Percentiles rank a stretch among this genome's conserved stretches.
These are phyloP conservation scores for Linnemannia hyalina DNA, from an alignment of 192 early-diverging fungal species.

Conservation along the genomic window DNA sequence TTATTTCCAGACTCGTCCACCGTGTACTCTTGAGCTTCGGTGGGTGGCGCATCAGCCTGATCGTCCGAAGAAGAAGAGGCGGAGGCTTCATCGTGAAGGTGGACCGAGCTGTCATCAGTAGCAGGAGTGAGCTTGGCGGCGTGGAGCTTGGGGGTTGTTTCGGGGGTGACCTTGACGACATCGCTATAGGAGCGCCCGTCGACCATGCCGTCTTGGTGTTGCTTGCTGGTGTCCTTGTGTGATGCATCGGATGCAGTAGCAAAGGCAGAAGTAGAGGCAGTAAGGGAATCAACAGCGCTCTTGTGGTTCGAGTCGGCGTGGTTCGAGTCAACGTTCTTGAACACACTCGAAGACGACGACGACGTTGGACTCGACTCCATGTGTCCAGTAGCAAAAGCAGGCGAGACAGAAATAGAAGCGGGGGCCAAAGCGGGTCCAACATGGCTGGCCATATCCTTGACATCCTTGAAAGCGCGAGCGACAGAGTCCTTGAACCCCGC, in stretches of 20 bases:
- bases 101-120: neutral
- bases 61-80: neutral
- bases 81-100: neutral
- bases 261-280: neutral
- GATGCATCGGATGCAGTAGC: neutral
- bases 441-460: slow-evolving; percentile 13
- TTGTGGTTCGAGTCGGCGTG: neutral
- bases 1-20: slow-evolving; percentile 29
- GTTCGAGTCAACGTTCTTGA: neutral
- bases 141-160: neutral
- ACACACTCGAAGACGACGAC: neutral
- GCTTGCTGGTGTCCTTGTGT: neutral
- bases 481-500: slow-evolving; percentile 4
- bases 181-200: slow-evolving; percentile 4
- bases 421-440: neutral
- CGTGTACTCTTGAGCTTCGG: slow-evolving; percentile 11
- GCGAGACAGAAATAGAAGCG: neutral
- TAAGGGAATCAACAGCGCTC: neutral
- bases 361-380: neutral
- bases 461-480: slow-evolving; percentile 1
- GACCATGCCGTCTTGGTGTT: neutral
- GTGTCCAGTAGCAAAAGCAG: slow-evolving; percentile 4
- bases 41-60: neutral
- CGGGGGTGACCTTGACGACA: neutral
- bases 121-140: neutral